These are phyloP conservation scores for Aquilaria malaccensis DNA, from an alignment of 345 rosid genomes.

Conservation along the genomic window DNA sequence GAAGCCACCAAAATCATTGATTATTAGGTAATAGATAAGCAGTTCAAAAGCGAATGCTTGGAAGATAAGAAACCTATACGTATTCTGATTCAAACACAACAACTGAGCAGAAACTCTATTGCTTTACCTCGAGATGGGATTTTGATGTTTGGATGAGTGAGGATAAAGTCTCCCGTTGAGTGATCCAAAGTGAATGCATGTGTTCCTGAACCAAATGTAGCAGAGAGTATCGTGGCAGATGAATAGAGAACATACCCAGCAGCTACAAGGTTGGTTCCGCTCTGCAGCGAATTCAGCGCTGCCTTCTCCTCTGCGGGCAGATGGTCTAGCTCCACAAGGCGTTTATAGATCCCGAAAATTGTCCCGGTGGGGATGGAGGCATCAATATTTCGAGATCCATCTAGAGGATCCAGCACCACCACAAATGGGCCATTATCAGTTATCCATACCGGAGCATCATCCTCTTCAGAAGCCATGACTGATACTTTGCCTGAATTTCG, in stretches of 20 bases:
- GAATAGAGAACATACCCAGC: conserved; percentile 88
- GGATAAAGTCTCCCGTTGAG: conserved; percentile 80
- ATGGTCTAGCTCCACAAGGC: conserved; percentile 72
- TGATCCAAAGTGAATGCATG: conserved; percentile 88
- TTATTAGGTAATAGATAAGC: neutral
- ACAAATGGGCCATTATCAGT: conserved; percentile 64
- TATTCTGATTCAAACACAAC: neutral
- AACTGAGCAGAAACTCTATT: neutral
- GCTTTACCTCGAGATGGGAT: conserved; percentile 77
- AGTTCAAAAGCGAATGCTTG: neutral
- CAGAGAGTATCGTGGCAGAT: conserved; percentile 78
- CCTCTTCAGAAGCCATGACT: conserved; percentile 94
- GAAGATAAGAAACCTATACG: neutral
- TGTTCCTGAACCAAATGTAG: conserved; percentile 86
- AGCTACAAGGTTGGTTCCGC: conserved; percentile 72
- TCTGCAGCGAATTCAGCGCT: conserved; percentile 64
- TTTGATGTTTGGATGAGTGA: conserved; percentile 65
- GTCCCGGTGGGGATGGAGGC: conserved; percentile 93
- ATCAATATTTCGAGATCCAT: conserved; percentile 88
- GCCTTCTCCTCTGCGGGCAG: conserved; percentile 68
- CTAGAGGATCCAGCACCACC: conserved; percentile 89
- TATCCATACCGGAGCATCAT: conserved; percentile 69
- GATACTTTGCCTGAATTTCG: conserved; percentile 81
- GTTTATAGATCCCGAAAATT: conserved; percentile 69
- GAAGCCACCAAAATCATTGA: conserved; percentile 13